Percentiles rank a stretch among this genome's conserved stretches.
Evolutionary conservation across 139 green algal genomes (phyloP).

Genomic region (Haematococcus lacustris): DNA sequence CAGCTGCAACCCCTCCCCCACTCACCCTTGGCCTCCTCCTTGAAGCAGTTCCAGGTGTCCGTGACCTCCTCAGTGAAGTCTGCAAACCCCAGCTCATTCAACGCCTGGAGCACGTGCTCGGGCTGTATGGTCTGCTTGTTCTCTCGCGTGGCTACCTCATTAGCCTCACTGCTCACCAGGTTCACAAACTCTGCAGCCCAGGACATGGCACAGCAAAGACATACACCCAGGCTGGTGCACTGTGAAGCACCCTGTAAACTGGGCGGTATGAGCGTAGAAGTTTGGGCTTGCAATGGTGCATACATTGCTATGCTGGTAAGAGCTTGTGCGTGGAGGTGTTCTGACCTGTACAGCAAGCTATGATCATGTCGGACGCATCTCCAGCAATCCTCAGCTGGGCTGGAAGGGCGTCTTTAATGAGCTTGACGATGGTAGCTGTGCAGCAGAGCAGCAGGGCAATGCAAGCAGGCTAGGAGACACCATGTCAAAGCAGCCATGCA

Average conservation of each 20-base stretch:
- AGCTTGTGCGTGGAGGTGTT: not conserved
- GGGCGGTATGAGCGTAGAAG: not conserved
- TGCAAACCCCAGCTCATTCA: slow-evolving; percentile 54
- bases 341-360: slow-evolving; percentile 46
- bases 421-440: slow-evolving; percentile 49
- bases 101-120: slow-evolving; percentile 53
- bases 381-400: slow-evolving; percentile 28
- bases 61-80: slow-evolving; percentile 29
- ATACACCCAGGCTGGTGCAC: not conserved
- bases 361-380: slow-evolving; percentile 42
- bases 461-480: not conserved
- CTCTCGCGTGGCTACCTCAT: slow-evolving; percentile 46
- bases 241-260: not conserved
- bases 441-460: too few species aligned
- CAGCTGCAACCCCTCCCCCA: too few species aligned
- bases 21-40: slow-evolving; percentile 38
- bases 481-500: not conserved
- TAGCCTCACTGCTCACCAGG: slow-evolving; percentile 43
- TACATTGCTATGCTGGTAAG: not conserved
- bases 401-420: slow-evolving; percentile 44
- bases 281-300: not conserved
- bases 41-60: slow-evolving; percentile 20
- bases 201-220: not conserved
- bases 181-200: slow-evolving; percentile 45
- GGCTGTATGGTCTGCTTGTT: slow-evolving; percentile 54